phyloP scores from a whole-genome alignment of 1,284 basidiomycete genomes.

The Mixia osmundae region DNA sequence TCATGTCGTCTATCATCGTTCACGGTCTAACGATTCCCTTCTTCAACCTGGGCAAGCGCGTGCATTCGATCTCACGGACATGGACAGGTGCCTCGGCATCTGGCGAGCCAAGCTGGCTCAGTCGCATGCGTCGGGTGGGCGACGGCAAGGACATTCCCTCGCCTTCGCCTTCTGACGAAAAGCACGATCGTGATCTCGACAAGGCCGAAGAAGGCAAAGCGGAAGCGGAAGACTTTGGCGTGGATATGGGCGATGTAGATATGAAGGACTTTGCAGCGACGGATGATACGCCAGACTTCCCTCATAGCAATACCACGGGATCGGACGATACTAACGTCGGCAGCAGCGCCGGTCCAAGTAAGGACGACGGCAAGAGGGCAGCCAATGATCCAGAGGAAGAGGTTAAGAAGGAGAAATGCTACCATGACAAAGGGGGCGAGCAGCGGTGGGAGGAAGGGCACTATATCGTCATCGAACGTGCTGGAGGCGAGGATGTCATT shows the following conservation, averaged over 20 bases:
- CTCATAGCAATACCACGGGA: background rate
- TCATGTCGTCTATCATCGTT: conserved; percentile 28
- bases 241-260: conserved; percentile 7
- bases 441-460: too few species aligned
- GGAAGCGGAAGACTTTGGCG: conserved; percentile 5
- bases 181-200: conserved; percentile 25
- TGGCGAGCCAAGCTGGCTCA: conserved; percentile 45
- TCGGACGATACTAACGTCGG: conserved; percentile 4
- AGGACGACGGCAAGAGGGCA: conserved; percentile 1
- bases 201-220: conserved; percentile 6
- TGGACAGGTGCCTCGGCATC: conserved; percentile 28
- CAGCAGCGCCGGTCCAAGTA: background rate
- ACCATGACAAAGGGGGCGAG: background rate
- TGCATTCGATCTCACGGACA: conserved; percentile 66
- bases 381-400: conserved; percentile 2
- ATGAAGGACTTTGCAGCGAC: conserved; percentile 3
- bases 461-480: conserved; percentile 15
- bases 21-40: conserved; percentile 77
- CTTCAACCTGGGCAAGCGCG: conserved; percentile 67
- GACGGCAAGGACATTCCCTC: conserved; percentile 38
- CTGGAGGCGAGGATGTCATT: conserved; percentile 13
- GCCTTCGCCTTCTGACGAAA: conserved; percentile 69
- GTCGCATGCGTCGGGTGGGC: conserved; percentile 41
- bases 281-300: background rate
- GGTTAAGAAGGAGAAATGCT: background rate